A percentile compares a stretch with the other conserved stretches of the same genome.
phyloP scores from a whole-genome alignment of 805 yeast genomes.

The Yamadazyma tumulicola region DNA sequence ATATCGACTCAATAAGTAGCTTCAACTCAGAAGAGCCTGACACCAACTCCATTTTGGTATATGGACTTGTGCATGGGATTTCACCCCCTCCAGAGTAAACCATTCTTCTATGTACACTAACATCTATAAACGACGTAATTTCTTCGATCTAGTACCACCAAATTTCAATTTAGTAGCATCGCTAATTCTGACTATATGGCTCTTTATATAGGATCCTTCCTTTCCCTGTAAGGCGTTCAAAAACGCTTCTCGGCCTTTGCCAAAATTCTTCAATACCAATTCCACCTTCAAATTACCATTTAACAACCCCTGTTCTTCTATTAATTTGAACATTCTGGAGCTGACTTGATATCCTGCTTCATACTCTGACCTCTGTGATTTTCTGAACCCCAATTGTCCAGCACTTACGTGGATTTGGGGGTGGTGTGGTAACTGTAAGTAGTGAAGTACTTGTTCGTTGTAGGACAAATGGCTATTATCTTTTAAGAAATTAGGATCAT shows the following conservation, averaged over 20 bases:
- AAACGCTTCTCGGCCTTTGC: constrained; percentile 88
- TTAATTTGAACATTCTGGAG: constrained; percentile 64
- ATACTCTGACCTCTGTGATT: constrained; percentile 85
- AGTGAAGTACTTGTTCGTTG: constrained; percentile 72
- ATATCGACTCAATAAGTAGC: too few relatives aligned
- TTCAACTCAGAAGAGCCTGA: too few relatives aligned
- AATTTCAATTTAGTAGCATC: constrained; percentile 82
- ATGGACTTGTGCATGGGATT: too few relatives aligned
- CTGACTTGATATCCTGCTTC: constrained; percentile 90
- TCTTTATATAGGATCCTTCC: constrained; percentile 73
- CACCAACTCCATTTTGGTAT: too few relatives aligned
- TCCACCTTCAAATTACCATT: constrained; percentile 61
- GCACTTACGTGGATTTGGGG: constrained; percentile 67
- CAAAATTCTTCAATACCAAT: constrained; percentile 74
- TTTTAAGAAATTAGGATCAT: constrained; percentile 55
- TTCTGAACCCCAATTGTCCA: constrained; percentile 86
- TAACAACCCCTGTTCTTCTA: constrained; percentile 58
- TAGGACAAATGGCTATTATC: constrained; percentile 55
- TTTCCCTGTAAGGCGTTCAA: constrained; percentile 80
- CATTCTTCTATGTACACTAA: constrained; percentile 1
- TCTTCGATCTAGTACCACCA: constrained; percentile 90
- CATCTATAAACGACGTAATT: constrained; percentile 63
- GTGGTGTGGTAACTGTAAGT: constrained; percentile 75
- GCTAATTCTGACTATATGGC: constrained; percentile 63
- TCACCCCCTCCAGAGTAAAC: too few relatives aligned